Base-by-base conservation (phyloP, 2,329 filamentous ascomycete species). In the Ceratocystis colombiana region DNA sequence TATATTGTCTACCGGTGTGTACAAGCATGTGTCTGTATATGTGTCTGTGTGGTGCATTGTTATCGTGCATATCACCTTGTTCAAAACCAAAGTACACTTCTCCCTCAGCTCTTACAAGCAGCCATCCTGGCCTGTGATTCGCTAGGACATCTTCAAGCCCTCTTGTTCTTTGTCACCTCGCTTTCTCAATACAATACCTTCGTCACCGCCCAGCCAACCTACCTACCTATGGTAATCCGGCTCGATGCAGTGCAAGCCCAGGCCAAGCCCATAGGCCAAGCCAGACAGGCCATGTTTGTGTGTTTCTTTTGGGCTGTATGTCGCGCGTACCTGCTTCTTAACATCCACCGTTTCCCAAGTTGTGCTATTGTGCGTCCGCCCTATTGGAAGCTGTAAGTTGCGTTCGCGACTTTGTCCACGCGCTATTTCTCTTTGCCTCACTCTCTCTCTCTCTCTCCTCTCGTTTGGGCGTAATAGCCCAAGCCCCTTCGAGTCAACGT, bases 311-410 rank as follows among this genome's bases (percentile, higher is more conserved):
- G 28, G 17, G 53, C 53, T 57, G 15, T 59, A 37, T 59, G 55
- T 59, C 55, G 55, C 55, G 55, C 55, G 55, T 59, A 59, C 55
- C 55, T 59, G 55, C 55, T 59, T 59, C 55, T 59, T n/a, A 17
- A 20, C 28, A 25, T 59, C 15, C 55, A 59, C 30, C n/a, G 17
- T 8, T 59, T 59, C 17, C 28, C 55, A 30, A 41, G 10, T 41
- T 15, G 37, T 41, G 37, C 37, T 5, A 41, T 41, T 41, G 37
- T 41, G 12, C 33, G 55, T 37, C 17, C 28, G 30, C 55, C 17
- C 6, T 59, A 37, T 59, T 59, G 6, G 33, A 30, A n/a, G 48
- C 48, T 20, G 48, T 53, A 25, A 8, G 48, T n/a, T 25, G 3
- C 3, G 37, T 41, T 41, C 10, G 37, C 12, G 37, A 5, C 37